A percentile compares a stretch with the other conserved stretches of the same genome.
These are phyloP conservation scores for Pleurotus eryngii DNA, from an alignment of 768 basidiomycete genomes.

Conservation along the genomic window DNA sequence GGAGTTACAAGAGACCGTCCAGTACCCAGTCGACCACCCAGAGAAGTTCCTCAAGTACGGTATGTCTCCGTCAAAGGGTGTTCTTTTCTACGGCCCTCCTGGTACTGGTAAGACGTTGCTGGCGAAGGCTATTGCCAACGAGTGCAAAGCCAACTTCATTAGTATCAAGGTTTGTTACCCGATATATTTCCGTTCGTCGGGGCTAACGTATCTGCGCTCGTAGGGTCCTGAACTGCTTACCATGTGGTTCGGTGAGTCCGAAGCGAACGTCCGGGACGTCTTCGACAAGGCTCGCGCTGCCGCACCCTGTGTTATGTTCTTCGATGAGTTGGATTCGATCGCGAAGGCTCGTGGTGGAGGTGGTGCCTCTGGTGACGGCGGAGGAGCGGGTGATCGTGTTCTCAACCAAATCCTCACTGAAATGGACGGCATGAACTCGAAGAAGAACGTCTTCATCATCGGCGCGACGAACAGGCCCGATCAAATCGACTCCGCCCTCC, in stretches of 20 bases:
- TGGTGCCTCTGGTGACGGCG: slow-evolving; percentile 77
- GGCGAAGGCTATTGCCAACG: slow-evolving; percentile 98
- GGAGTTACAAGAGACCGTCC: slow-evolving; percentile 98
- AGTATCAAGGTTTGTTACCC: slow-evolving; percentile 76
- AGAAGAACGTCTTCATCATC: slow-evolving; percentile 99
- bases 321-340: slow-evolving; percentile 98
- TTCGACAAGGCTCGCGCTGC: slow-evolving; percentile 99
- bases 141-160: slow-evolving; percentile 99
- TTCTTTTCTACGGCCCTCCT: slow-evolving; percentile 98
- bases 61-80: slow-evolving; percentile 99
- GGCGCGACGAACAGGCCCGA: slow-evolving; percentile 97
- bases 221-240: slow-evolving; percentile 95
- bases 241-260: slow-evolving; percentile 99
- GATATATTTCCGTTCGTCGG: neutral
- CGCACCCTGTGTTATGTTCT: slow-evolving; percentile 99
- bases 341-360: slow-evolving; percentile 95
- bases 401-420: slow-evolving; percentile 96
- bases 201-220: slow-evolving; percentile 13
- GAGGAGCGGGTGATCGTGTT: slow-evolving; percentile 97
- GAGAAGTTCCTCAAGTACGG: slow-evolving; percentile 99
- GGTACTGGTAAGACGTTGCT: slow-evolving; percentile 99
- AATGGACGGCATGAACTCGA: slow-evolving; percentile 98
- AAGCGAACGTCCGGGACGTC: slow-evolving; percentile 98
- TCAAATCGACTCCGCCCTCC: slow-evolving; percentile 88
- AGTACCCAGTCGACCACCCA: slow-evolving; percentile 99